Percentiles rank a stretch among this genome's conserved stretches.
Conservation (phyloP, 768 basidiomycete species). For the Hericium coralloides region DNA sequence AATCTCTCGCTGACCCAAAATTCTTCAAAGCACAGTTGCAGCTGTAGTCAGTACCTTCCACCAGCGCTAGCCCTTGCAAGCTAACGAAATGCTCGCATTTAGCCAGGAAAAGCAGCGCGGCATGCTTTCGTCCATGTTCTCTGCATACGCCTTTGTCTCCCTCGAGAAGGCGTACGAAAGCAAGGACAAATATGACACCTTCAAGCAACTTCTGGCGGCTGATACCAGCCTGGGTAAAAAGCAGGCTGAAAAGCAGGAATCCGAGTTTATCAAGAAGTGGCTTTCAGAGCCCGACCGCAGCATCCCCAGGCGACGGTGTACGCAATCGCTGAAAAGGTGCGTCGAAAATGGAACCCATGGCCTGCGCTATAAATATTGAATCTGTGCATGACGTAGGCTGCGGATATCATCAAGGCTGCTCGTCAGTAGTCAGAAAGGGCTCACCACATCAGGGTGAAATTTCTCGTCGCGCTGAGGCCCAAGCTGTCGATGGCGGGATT, state of each 20-base stretch:
- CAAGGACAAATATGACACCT: neutral
- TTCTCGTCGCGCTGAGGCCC: too few species aligned
- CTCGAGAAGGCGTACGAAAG: neutral
- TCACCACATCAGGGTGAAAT: too few species aligned
- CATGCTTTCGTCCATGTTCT: neutral
- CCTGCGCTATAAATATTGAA: too few species aligned
- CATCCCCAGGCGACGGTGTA: too few species aligned
- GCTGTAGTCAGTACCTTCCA: neutral
- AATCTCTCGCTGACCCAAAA: neutral
- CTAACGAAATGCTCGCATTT: neutral
- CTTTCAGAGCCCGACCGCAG: neutral
- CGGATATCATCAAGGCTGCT: too few species aligned
- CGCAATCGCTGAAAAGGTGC: too few species aligned
- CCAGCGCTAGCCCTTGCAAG: neutral
- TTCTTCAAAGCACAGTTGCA: neutral
- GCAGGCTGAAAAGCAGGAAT: neutral
- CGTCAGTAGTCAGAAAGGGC: too few species aligned
- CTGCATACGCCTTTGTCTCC: neutral
- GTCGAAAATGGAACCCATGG: too few species aligned
- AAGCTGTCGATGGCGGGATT: too few species aligned
- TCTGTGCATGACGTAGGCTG: too few species aligned
- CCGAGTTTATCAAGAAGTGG: neutral
- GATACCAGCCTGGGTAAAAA: neutral
- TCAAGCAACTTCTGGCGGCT: neutral
- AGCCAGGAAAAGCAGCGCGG: neutral